Evolutionary conservation across 2,329 filamentous ascomycete species (phyloP), one percentile per base, ranked within the genome.

Genomic region (Grosmannia huntii): DNA sequence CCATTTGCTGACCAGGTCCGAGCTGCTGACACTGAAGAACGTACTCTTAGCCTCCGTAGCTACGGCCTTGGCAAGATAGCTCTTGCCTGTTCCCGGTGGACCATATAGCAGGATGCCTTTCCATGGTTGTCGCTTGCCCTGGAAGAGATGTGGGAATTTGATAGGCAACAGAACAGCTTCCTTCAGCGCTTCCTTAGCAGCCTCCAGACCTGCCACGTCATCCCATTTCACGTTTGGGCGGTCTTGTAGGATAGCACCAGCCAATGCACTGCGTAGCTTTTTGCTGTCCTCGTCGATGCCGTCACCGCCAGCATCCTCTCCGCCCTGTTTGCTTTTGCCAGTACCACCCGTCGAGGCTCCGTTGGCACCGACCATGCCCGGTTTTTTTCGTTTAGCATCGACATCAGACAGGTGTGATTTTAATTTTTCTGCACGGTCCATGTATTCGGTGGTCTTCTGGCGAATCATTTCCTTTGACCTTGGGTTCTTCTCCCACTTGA

Each of bases 401-500:
- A 82, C 79, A 64, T 91, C 86, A 56, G 85, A 79, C 48, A 99
- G 76, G 70, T 97, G 94, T 58, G 86, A 84, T 74, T 99, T 99
- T 63, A 99, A 83, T 77, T 97, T 97, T 77, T 99, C 94, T 63
- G 94, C 94, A 62, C 94, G 89, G 74, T 96, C 92, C 87, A 99
- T 96, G 78, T 99, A 99, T 70, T 96, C 92, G 66, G 80, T 88
- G 23, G 91, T 90, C 77, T 97, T 97, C 66, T 88, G 84, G 65
- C 94, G 87, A 72, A 99, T 96, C 82, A 96, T 95, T 70, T 95
- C 90, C 78, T 97, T 97, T 63, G 90, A 91, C 66, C 91, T 92
- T 63, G 88, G 85, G 75, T 96, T 97, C 82, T 97, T 99, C 77
- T 99, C 94, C 92, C 92, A 99, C 79, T 99, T 99, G 61, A 99